Base-by-base conservation (phyloP, 257 asterid species). In the Mentha longifolia region DNA sequence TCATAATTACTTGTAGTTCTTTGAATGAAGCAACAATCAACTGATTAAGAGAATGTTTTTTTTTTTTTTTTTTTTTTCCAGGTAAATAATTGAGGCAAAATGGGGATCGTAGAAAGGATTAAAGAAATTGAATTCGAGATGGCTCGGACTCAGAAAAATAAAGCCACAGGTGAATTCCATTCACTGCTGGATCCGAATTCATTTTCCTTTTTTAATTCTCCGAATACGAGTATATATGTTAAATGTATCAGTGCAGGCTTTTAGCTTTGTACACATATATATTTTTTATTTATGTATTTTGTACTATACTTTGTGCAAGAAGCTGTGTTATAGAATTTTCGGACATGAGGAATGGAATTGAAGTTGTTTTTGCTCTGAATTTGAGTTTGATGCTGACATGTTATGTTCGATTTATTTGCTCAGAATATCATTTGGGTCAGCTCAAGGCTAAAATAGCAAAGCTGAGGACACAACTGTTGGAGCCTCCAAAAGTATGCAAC, bases 401-500 rank as follows among this genome's bases (percentile, higher is more conserved):
- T 60, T 0, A 61, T 25, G 14, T 58, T 33, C 59, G 65, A 67
- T 62, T 61, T 67, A 42, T 35, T 72, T 70, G 9, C 71, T 58
- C 90, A 94, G 99, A 94, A 64, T 94, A 94, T 85, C 99, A 94
- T 82, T 82, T 94, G 97, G 99, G 99, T 66, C 98, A 94, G 85
- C 97, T 94, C 78, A 94, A 94, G 89, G 99, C 99, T 70, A 95
- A 95, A 89, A 85, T 95, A 80, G 99, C 99, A 16, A 95, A 95
- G 88, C 86, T 94, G 81, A 89, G 99, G 92, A 94, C 99, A 42
- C 99, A 91, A 65, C 78, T 94, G 39, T 82, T 95, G 87, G 99
- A 95, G 91, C 99, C 99, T 56, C 98, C 99, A 19, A 95, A 95
- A 84, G 99, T 92, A 85, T n/a, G 87, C 47, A 25, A 13, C 69